phyloP scores from a whole-genome alignment of 768 basidiomycete species.

The Serendipita indica region DNA sequence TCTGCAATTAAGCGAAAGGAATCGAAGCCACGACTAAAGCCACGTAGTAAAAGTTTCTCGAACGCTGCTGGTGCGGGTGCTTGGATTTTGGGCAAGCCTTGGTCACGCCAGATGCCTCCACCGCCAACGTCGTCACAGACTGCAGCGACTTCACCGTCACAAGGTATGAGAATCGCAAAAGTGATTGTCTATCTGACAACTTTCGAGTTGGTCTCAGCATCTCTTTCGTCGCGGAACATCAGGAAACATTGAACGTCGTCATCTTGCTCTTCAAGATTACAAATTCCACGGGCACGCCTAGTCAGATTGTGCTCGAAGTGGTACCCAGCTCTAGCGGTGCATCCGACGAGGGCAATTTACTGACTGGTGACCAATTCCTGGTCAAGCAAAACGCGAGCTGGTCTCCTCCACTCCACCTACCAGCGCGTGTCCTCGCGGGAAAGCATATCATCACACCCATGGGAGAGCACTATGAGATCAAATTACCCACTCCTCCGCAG shows the following conservation, averaged over 20 bases:
- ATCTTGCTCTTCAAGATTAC: slow-evolving; percentile 47
- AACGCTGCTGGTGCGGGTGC: slow-evolving; percentile 9
- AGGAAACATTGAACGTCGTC: slow-evolving; percentile 70
- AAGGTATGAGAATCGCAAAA: background rate
- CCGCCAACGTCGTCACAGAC: background rate
- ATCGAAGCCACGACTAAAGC: background rate
- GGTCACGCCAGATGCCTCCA: background rate
- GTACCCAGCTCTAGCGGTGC: slow-evolving; percentile 26
- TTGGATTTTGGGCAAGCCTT: background rate
- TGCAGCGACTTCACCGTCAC: background rate
- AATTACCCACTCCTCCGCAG: slow-evolving; percentile 27
- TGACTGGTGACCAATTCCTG: slow-evolving; percentile 39
- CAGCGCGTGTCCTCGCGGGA: slow-evolving; percentile 42
- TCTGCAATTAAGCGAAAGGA: background rate
- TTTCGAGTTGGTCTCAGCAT: slow-evolving; percentile 26
- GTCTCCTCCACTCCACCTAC: slow-evolving; percentile 44
- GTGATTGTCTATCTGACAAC: background rate
- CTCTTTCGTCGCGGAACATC: slow-evolving; percentile 57
- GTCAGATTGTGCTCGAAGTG: slow-evolving; percentile 26
- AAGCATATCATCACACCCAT: slow-evolving; percentile 41
- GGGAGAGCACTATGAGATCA: slow-evolving; percentile 55
- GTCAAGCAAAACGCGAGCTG: slow-evolving; percentile 44
- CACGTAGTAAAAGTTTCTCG: background rate
- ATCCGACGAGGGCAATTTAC: too few relatives aligned
- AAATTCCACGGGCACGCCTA: background rate